Percentiles rank a stretch among this genome's conserved stretches.
These are phyloP conservation scores for Gossypium stocksii DNA, from an alignment of 345 rosid species.

Conservation along the genomic window DNA sequence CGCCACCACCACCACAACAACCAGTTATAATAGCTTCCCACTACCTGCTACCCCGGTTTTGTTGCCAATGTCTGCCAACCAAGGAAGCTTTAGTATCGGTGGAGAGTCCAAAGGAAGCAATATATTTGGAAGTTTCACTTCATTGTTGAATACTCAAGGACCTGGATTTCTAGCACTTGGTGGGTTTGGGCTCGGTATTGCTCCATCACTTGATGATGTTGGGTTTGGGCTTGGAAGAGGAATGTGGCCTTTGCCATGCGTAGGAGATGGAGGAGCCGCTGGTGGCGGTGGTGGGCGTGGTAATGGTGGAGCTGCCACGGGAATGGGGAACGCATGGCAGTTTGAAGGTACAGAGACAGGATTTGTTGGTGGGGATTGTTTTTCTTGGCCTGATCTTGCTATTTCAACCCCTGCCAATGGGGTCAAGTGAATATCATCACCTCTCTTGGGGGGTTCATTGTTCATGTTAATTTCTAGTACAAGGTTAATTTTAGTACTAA, in stretches of 20 bases:
- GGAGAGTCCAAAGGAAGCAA: background rate
- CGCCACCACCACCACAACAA: background rate
- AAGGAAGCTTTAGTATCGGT: background rate
- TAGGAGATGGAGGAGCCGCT: background rate
- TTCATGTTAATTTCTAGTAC: background rate
- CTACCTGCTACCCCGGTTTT: background rate
- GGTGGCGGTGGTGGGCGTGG: background rate
- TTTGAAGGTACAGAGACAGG: background rate
- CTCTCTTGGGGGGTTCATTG: background rate
- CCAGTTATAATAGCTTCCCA: background rate
- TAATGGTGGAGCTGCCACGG: background rate
- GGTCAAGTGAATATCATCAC: background rate
- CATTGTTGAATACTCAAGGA: background rate
- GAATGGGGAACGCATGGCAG: background rate
- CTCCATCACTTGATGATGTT: background rate
- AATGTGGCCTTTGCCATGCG: background rate
- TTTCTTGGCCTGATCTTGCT: background rate
- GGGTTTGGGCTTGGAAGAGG: background rate
- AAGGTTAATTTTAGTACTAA: background rate
- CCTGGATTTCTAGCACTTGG: background rate
- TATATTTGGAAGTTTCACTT: background rate
- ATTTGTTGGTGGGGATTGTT: background rate
- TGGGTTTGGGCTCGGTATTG: background rate
- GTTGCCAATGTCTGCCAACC: background rate
- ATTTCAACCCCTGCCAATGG: background rate